Base-by-base conservation (phyloP, 768 basidiomycete species). In the Termitomyces sp. region DNA sequence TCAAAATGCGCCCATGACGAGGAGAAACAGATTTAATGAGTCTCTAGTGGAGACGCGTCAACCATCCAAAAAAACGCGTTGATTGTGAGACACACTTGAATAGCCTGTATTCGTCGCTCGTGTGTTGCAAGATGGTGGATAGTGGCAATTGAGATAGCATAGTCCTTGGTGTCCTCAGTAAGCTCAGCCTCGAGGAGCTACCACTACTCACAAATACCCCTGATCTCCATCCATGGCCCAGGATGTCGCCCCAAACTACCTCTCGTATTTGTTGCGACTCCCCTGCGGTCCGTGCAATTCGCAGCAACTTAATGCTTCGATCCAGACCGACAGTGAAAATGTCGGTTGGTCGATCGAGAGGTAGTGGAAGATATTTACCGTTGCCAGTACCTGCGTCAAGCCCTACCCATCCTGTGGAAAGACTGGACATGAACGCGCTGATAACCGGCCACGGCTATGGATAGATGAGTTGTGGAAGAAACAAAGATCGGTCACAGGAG, bases 371-470 rank as follows among this genome's bases (percentile, higher is more conserved):
- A 75, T 98, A 98, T 81, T 99, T 98, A 49, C 97, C 97, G 67
- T 99, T 99, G 1, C 97, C 97, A 31, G 94, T 94, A 5, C 97
- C 97, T 31, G 93, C 91, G 72, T 99, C 97, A 31, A 99, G 81
- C 11, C 96, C 96, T 40, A 97, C 77, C 78, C 86, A 92, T 31
- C 93, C 89, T 20, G 86, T 76, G 14, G 89, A 83, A 14, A 97
- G 70, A 46, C 81, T 83, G 7, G 83, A 78, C 31, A 97, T 78
- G 72, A 96, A 97, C 46, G 75, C 69, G 15, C 86, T 82, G 51
- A 96, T 88, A 62, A 96, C 83, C 5, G 96, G 94, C 94, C 93
- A 96, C 63, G 92, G 92, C 93, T 94, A 69, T 57, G 7, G 25
- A 42, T 20, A 17, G 5, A 46, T 56, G 37, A 43, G 60, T 53